A percentile compares a stretch with the other conserved stretches of the same genome.
These are phyloP conservation scores for Cercospora janseana DNA, from an alignment of 2,329 filamentous ascomycete species.

Conservation along the genomic window DNA sequence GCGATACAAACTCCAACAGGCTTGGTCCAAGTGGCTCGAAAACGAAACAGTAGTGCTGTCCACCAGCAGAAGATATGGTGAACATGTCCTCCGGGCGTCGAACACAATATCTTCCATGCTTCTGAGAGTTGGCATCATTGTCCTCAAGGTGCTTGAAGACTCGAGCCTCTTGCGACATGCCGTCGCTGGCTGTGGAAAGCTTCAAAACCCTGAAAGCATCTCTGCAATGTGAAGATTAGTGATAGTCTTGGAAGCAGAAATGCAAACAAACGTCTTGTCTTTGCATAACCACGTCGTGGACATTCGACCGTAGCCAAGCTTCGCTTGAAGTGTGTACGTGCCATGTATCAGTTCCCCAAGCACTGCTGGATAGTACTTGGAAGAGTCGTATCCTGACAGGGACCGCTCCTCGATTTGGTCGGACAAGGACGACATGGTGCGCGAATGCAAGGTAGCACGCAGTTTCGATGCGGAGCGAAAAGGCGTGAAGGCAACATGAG, in stretches of 20 bases:
- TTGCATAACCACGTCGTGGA: slow-evolving; percentile 14
- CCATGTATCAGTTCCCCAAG: slow-evolving; percentile 6
- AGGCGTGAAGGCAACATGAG: not conserved
- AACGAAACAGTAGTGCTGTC: not conserved
- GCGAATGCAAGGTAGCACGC: not conserved
- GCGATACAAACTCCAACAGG: not conserved
- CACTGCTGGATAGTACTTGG: slow-evolving; percentile 14
- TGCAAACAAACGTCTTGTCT: slow-evolving; percentile 3
- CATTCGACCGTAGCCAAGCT: slow-evolving; percentile 14
- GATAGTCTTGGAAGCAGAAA: too few relatives aligned
- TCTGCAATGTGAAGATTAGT: not conserved
- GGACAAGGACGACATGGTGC: not conserved
- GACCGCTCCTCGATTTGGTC: slow-evolving; percentile 11
- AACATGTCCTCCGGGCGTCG: not conserved
- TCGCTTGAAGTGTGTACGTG: slow-evolving; percentile 4
- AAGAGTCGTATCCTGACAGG: slow-evolving; percentile 8
- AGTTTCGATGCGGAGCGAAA: not conserved
- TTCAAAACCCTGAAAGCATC: slow-evolving; percentile 14
- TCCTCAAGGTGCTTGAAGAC: slow-evolving; percentile 2
- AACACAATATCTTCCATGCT: not conserved
- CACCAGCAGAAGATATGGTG: not conserved
- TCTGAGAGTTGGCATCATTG: not conserved
- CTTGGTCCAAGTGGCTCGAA: not conserved
- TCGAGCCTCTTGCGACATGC: not conserved
- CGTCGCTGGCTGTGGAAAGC: slow-evolving; percentile 1